These are phyloP conservation scores for Solanum medicagineum DNA, from an alignment of 257 asterid species.

Conservation along the genomic window DNA sequence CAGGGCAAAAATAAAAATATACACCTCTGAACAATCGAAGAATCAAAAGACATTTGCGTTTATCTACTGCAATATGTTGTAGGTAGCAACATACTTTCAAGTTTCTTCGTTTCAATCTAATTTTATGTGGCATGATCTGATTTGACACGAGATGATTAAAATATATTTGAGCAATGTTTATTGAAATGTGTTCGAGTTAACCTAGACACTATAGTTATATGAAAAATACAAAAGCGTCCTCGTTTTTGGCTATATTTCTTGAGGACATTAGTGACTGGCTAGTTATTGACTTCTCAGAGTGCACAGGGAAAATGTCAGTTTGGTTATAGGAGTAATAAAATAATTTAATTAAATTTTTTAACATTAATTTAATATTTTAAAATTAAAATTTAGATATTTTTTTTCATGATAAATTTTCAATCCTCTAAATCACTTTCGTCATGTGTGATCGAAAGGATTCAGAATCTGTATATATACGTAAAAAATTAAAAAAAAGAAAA, in stretches of 20 bases:
- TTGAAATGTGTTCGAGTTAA: background rate
- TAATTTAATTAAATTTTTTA: no score
- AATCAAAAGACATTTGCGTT: background rate
- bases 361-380: no score
- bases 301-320: background rate
- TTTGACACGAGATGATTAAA: no score
- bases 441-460: background rate
- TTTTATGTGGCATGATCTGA: no score
- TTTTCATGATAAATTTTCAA: background rate
- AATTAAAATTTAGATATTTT: no score
- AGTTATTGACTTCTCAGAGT: background rate
- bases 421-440: background rate
- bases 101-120: no score
- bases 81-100: no score
- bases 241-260: background rate
- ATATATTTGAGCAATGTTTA: no score
- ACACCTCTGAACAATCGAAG: no score
- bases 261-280: background rate
- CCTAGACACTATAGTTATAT: no score
- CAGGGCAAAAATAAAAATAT: no score
- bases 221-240: background rate
- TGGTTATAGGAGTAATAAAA: no score
- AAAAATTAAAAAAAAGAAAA: background rate
- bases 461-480: background rate
- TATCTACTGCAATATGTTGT: background rate